These are phyloP conservation scores for Beta macrorhiza DNA, from an alignment of 179 eudicot genomes.

Conservation along the genomic window DNA sequence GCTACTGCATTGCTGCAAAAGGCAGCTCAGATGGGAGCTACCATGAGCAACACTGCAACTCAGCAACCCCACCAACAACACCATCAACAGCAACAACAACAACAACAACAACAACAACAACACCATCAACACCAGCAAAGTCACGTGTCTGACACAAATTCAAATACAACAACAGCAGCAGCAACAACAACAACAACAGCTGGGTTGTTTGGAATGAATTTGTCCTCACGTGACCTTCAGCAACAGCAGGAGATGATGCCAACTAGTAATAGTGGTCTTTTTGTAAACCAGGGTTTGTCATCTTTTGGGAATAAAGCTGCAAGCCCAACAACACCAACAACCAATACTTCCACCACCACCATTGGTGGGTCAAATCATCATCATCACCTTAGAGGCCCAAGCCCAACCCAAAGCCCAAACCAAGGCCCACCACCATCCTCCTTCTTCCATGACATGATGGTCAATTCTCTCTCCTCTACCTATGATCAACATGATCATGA, in stretches of 20 bases:
- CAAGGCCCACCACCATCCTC: constrained; percentile 16
- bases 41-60: constrained; percentile 31
- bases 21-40: constrained; percentile 52
- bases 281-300: constrained; percentile 41
- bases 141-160: constrained; percentile 50
- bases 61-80: constrained; percentile 29
- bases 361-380: constrained; percentile 15
- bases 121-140: constrained; percentile 21
- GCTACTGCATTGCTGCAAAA: constrained; percentile 51
- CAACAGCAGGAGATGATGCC: constrained; percentile 31
- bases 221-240: constrained; percentile 59
- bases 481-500: constrained; percentile 32
- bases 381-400: neutral
- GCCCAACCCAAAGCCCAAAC: constrained; percentile 11
- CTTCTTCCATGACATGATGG: constrained; percentile 62
- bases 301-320: constrained; percentile 52
- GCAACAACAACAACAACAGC: constrained; percentile 24
- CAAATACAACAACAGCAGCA: constrained; percentile 30
- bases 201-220: constrained; percentile 46
- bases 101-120: constrained; percentile 24
- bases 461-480: constrained; percentile 39
- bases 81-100: constrained; percentile 22
- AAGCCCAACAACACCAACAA: constrained; percentile 1
- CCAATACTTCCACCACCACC: constrained; percentile 1
- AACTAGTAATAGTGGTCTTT: constrained; percentile 26